Base-by-base conservation (phyloP, 345 rosid species). In the Populus alba region DNA sequence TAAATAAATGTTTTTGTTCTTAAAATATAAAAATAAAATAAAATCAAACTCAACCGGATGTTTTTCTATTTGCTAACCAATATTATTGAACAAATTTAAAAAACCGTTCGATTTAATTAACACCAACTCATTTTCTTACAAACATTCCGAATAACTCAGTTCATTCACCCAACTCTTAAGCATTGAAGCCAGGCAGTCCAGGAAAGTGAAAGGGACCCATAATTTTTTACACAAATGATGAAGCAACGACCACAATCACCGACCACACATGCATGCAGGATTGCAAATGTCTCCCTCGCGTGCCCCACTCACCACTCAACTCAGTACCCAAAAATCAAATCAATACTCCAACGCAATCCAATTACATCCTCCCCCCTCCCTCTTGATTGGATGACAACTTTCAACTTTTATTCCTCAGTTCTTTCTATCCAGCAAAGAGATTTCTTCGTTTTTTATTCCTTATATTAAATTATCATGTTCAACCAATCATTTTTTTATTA, bases 371-470 rank as follows among this genome's bases (percentile, higher is more conserved):
- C 20, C 38, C 4, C 22, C 5, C 12, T 18, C 71, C 62, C n/a
- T 27, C 63, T 67, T 65, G 25, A 33, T 31, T 83, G 83, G 79
- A 59, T 74, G 5, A 70, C 82, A 68, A 27, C 80, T 71, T 75
- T 67, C 73, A 25, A 2, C 62, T 57, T 70, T 62, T 17, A n/a
- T 61, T 45, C 67, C 39, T 5, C 45, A 8, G 2, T 8, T 4
- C 2, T n/a, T 35, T 35, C 0, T 15, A 8, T 10, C 10, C 8
- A 23, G 23, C 4, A 29, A 51, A 3, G 8, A 29, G 0, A 68
- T 23, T 29, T 47, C 20, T 72, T 27, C 17, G 10, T n/a, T 55
- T 18, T 49, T 53, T 8, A n/a, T 18, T 75, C 55, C 2, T 1
- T 38, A 15, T 8, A 23, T 62, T 18, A 11, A 43, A 43, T 43